Evolutionary conservation across 768 basidiomycete genomes (phyloP).

Genomic region (Xerocomellus intermedius): DNA sequence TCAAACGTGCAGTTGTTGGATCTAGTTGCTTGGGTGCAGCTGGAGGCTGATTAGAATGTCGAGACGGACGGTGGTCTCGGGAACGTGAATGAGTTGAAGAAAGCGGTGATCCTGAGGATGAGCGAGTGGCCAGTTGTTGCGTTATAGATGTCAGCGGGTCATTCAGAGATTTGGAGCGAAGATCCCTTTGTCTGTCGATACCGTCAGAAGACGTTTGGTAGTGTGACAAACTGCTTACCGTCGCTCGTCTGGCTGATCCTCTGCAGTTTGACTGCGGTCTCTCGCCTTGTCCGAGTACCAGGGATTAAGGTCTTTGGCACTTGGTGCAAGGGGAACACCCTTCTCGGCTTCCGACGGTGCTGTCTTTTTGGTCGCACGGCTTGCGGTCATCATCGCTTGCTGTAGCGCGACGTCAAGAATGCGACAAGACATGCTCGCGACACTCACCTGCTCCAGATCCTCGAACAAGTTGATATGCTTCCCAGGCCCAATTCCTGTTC

Average conservation of each 20-base stretch:
- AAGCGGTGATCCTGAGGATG: slow-evolving; percentile 12
- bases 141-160: slow-evolving; percentile 79
- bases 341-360: slow-evolving; percentile 57
- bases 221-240: slow-evolving; percentile 29
- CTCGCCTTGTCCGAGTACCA: slow-evolving; percentile 57
- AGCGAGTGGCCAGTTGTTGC: slow-evolving; percentile 52
- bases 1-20: slow-evolving; percentile 53
- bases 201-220: not conserved
- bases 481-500: slow-evolving; percentile 29
- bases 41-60: slow-evolving; percentile 5
- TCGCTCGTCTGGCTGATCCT: slow-evolving; percentile 34
- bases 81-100: slow-evolving; percentile 16
- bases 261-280: slow-evolving; percentile 26
- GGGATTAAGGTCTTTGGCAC: slow-evolving; percentile 72
- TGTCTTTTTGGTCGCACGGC: slow-evolving; percentile 50
- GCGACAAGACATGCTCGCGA: not conserved
- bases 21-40: slow-evolving; percentile 35
- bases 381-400: slow-evolving; percentile 46
- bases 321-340: slow-evolving; percentile 72
- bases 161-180: slow-evolving; percentile 56
- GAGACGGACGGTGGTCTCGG: slow-evolving; percentile 16
- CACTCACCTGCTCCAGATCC: slow-evolving; percentile 68
- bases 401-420: slow-evolving; percentile 16
- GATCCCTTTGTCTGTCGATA: slow-evolving; percentile 54
- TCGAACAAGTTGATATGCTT: slow-evolving; percentile 86